These are phyloP conservation scores for Platanthera zijinensis DNA, from an alignment of 106 monocot genomes.

Conservation along the genomic window DNA sequence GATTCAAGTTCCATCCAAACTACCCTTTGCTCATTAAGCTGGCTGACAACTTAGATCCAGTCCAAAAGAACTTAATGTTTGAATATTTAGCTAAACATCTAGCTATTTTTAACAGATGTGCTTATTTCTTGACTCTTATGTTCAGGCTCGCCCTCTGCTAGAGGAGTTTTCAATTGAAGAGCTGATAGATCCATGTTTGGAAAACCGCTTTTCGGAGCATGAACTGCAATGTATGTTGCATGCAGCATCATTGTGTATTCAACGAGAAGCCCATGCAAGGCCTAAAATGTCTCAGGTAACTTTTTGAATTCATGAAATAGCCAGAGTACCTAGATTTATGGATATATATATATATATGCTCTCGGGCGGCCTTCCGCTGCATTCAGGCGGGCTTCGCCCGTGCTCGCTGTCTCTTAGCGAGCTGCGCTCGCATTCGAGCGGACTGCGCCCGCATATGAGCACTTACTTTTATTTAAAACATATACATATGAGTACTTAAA, in stretches of 20 bases:
- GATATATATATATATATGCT: too few relatives aligned
- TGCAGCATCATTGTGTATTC: constrained; percentile 73
- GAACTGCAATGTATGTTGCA: constrained; percentile 76
- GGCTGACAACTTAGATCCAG: neutral
- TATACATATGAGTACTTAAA: too few relatives aligned
- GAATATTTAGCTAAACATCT: neutral
- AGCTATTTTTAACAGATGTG: too few relatives aligned
- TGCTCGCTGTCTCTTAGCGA: too few relatives aligned
- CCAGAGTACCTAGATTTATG: neutral
- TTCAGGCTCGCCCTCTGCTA: constrained; percentile 76
- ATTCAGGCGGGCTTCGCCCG: too few relatives aligned
- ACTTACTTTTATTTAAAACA: too few relatives aligned
- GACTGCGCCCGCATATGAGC: too few relatives aligned
- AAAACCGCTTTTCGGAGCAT: constrained; percentile 39
- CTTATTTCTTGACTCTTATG: neutral
- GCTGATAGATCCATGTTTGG: constrained; percentile 65
- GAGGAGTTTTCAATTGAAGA: constrained; percentile 57
- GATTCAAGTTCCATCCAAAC: neutral
- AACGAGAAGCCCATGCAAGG: constrained; percentile 70
- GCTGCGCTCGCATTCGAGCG: too few relatives aligned
- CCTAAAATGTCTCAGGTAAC: constrained; percentile 81
- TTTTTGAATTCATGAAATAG: neutral
- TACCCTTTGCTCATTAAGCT: neutral
- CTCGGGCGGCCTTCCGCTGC: too few relatives aligned
- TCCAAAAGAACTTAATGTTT: neutral